Evolutionary conservation across 495 filamentous ascomycete species (phyloP).

Genomic region (Rostrohypoxylon terebratum): DNA sequence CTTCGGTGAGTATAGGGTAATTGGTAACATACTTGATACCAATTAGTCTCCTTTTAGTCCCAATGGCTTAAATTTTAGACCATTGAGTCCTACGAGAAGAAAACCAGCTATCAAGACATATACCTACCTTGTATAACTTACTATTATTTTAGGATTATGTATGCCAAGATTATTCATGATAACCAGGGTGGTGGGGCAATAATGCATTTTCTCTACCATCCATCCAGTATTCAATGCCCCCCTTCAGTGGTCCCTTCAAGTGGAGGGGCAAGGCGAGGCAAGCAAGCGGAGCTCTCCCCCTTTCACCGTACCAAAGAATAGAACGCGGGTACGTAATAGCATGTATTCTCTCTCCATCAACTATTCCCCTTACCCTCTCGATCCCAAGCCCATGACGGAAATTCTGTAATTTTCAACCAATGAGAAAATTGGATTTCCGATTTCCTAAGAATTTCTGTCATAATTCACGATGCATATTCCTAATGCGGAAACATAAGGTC

Average conservation of each 20-base stretch:
- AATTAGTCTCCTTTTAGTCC: slow-evolving; percentile 8
- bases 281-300: slow-evolving; percentile 26
- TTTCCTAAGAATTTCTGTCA: slow-evolving; percentile 32
- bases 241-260: slow-evolving; percentile 7
- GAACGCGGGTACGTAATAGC: slow-evolving; percentile 27
- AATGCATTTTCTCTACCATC: background rate
- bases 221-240: background rate
- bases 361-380: slow-evolving; percentile 38
- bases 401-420: slow-evolving; percentile 45
- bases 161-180: slow-evolving; percentile 38
- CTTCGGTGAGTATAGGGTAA: slow-evolving; percentile 3
- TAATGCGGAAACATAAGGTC: slow-evolving; percentile 39
- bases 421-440: slow-evolving; percentile 42
- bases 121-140: background rate
- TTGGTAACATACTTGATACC: background rate
- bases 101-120: slow-evolving; percentile 19
- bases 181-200: slow-evolving; percentile 37
- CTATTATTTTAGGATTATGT: slow-evolving; percentile 17
- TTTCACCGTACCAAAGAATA: slow-evolving; percentile 31
- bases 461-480: slow-evolving; percentile 24
- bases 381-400: slow-evolving; percentile 22
- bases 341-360: slow-evolving; percentile 18
- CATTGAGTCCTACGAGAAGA: slow-evolving; percentile 18
- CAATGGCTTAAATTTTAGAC: slow-evolving; percentile 27
- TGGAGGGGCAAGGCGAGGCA: slow-evolving; percentile 35